Evolutionary conservation across 106 monocot species (phyloP), one percentile per base, ranked within the genome.

Genomic region (Gastrodia elata): DNA sequence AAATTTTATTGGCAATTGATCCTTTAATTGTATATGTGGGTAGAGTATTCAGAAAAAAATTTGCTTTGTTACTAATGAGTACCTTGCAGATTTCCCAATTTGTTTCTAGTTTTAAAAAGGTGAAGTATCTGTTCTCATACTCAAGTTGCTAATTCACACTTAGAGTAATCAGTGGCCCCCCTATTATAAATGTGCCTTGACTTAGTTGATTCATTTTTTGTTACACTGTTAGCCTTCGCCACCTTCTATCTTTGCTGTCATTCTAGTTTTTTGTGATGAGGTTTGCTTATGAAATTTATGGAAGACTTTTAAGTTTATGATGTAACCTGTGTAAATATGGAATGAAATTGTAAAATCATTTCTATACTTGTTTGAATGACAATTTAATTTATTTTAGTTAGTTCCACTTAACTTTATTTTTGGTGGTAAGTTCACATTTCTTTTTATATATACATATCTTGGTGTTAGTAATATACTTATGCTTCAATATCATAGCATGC

Each of bases 401-500:
- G 33, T 68, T 67, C 37, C 20, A 38, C 67, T n/a, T 67, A 20
- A 24, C 3, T 67, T 67, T 38, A 32, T 57, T 61, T 61, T 61
- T 30, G 10, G 14, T 13, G 30, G 27, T 27, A 0, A 67, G 36
- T 67, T 22, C 0, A 35, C 32, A 64, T 33, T 13, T 4, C 8
- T 38, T 38, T 38, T 38, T 8, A 22, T 68, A 39, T 25, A 25
- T 40, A 2, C 69, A 26, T 27, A 27, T 24, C 41, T 69, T 69
- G 69, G 18, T 39, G 24, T 3, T 69, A 14, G 5, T 4, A 20
- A 40, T 69, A n/a, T 40, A 18, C 37, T 37, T 38, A 67, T 67
- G 0, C 34, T 67, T 67, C 67, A 36, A 16, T 38, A 38, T 20
- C 34, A 4, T 15, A 36, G 18, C 11, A 33, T n/a, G 16, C 9